Base-by-base conservation (phyloP, 345 rosid species). In the Pistacia integerrima region DNA sequence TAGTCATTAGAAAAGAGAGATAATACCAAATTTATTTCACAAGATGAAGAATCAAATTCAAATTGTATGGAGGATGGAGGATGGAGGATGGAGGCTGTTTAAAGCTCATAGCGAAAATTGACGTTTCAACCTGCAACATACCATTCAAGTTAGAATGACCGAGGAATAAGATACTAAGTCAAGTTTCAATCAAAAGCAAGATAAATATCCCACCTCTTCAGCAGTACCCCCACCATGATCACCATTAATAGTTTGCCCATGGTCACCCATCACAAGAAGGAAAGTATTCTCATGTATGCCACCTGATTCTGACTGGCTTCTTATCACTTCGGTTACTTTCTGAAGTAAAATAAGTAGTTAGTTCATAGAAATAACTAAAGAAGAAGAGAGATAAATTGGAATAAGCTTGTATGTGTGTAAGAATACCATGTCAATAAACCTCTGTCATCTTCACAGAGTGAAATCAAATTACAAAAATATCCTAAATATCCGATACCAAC, bases 221-320 rank as follows among this genome's bases (percentile, higher is more conserved):
- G 94, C 84, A 85, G 93, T 89, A 67, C 99, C 99, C 80, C 99
- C 99, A 58, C 99, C 99, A 86, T 95, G 99, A 89, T 95, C 99
- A 69, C 99, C 99, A 72, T 93, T 92, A 11, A 92, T 67, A 65
- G 99, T 93, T 92, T 95, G 98, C 63, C 99, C 99, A 83, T 95
- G 99, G 77, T 92, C 98, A 78, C 98, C 99, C 97, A 93, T 92
- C 71, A 95, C 98, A 72, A 95, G 85, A 74, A 95, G 93, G 79
- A 90, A 79, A 69, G 96, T 95, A 68, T 82, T 92, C 84, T 92
- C 97, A 82, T 95, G 98, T 61, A 90, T 74, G 30, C 90, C 94
- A 74, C 99, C 96, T 1, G 92, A 90, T 70, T 89, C 90, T 36
- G 93, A 93, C 79, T 90, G 89, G 78, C 83, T 87, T 82, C 81